Percentiles rank a stretch among this genome's conserved stretches.
Evolutionary conservation across 345 rosid genomes (phyloP).

Genomic region (Conringia planisiliqua): DNA sequence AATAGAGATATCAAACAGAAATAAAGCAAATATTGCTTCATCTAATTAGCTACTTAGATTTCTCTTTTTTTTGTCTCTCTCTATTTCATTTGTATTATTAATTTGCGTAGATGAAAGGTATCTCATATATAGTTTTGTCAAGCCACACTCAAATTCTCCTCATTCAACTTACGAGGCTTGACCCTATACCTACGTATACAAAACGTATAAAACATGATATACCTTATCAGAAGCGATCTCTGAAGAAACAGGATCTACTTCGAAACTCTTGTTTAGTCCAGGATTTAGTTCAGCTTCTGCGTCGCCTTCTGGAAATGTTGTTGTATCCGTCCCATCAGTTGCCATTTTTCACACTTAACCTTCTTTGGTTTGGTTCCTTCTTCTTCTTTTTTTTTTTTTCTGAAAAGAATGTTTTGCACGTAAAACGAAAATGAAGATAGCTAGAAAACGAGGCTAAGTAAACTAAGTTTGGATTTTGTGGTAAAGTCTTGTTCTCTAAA

Average conservation of each 20-base stretch:
- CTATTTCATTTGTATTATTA: neutral
- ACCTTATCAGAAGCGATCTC: constrained; percentile 36
- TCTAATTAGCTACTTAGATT: neutral
- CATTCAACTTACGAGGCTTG: neutral
- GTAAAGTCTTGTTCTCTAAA: constrained; percentile 16
- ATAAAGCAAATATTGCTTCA: neutral
- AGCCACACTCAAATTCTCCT: neutral
- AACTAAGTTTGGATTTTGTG: constrained; percentile 8
- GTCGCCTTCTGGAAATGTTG: constrained; percentile 48
- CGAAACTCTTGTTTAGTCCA: constrained; percentile 33
- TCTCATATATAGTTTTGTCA: neutral
- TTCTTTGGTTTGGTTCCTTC: neutral
- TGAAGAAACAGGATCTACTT: constrained; percentile 47
- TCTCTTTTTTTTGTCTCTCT: too few relatives aligned
- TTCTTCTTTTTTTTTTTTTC: neutral
- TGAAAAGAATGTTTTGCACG: neutral
- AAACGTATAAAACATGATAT: neutral
- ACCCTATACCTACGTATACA: neutral
- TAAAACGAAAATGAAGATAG: constrained; percentile 2
- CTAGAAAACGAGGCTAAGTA: neutral
- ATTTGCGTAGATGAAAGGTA: neutral
- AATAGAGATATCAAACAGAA: neutral
- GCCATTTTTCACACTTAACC: constrained; percentile 34
- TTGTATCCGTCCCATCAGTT: constrained; percentile 15
- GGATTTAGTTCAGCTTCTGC: constrained; percentile 40